Conservation (phyloP, 2,329 filamentous ascomycete species). For the Penicillium psychrosexuale region DNA sequence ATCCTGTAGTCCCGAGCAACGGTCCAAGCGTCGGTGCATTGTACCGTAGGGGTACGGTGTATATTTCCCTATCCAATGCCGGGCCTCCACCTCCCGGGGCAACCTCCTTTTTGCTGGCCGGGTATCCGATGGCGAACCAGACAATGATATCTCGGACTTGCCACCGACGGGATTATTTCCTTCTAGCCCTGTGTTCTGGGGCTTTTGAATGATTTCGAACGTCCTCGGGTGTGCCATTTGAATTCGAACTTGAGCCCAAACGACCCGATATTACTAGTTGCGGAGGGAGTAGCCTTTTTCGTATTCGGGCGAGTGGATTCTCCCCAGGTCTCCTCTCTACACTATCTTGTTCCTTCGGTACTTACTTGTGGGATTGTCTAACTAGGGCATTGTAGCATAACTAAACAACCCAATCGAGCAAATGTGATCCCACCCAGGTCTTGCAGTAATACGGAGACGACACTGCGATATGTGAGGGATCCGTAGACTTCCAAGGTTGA, state of each 20-base stretch:
- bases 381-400: background rate
- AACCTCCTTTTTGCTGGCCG: slow-evolving; percentile 28
- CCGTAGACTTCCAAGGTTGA: background rate
- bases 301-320: background rate
- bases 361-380: background rate
- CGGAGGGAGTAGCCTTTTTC: background rate
- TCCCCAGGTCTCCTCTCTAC: background rate
- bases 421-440: background rate
- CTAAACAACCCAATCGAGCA: background rate
- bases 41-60: slow-evolving; percentile 19
- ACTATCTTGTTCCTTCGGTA: background rate
- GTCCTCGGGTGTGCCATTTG: too few relatives aligned
- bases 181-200: background rate
- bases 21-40: slow-evolving; percentile 16
- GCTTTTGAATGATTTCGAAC: background rate
- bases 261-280: background rate
- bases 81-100: slow-evolving; percentile 24
- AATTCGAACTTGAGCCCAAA: background rate
- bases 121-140: slow-evolving; percentile 28
- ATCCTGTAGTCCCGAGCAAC: slow-evolving; percentile 24
- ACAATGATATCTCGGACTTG: slow-evolving; percentile 8
- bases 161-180: slow-evolving; percentile 8
- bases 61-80: slow-evolving; percentile 23
- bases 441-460: background rate
- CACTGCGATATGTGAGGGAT: background rate